These are phyloP conservation scores for Mycena galopus DNA, from an alignment of 768 basidiomycete genomes.

Conservation along the genomic window DNA sequence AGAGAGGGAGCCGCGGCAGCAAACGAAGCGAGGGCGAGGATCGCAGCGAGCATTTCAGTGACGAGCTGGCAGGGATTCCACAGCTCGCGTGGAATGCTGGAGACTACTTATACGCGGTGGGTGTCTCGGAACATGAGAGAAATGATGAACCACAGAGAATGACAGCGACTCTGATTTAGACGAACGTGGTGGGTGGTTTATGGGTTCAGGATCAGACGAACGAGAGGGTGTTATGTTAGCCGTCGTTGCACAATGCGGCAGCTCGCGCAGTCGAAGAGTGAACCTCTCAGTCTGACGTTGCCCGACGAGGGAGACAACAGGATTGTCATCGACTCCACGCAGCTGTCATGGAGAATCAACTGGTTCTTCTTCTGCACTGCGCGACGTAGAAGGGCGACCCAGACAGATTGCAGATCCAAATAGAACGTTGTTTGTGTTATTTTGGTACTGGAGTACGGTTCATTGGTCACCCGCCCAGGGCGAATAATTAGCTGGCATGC, in stretches of 20 bases:
- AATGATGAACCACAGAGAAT: too few relatives aligned
- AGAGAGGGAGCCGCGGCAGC: conserved; percentile 42
- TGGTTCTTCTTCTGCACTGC: too few relatives aligned
- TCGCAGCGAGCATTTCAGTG: conserved; percentile 15
- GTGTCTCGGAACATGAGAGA: too few relatives aligned
- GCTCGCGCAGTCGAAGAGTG: too few relatives aligned
- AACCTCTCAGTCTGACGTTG: too few relatives aligned
- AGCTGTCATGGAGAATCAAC: too few relatives aligned
- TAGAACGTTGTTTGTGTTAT: background rate
- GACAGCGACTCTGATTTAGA: background rate
- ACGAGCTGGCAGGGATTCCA: background rate
- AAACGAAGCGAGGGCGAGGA: conserved; percentile 30
- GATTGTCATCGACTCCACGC: too few relatives aligned
- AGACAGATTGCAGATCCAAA: background rate
- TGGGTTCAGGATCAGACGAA: too few relatives aligned
- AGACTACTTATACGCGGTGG: background rate
- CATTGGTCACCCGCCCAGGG: background rate
- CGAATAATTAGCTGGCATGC: background rate
- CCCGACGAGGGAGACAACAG: too few relatives aligned
- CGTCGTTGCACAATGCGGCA: too few relatives aligned
- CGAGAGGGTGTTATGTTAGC: background rate
- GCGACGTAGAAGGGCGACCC: background rate
- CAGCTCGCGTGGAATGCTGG: background rate
- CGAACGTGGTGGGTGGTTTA: background rate
- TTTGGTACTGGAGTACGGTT: background rate